These are phyloP conservation scores for Backusella morwellensis DNA, from an alignment of 192 early-diverging fungal species.

Conservation along the genomic window DNA sequence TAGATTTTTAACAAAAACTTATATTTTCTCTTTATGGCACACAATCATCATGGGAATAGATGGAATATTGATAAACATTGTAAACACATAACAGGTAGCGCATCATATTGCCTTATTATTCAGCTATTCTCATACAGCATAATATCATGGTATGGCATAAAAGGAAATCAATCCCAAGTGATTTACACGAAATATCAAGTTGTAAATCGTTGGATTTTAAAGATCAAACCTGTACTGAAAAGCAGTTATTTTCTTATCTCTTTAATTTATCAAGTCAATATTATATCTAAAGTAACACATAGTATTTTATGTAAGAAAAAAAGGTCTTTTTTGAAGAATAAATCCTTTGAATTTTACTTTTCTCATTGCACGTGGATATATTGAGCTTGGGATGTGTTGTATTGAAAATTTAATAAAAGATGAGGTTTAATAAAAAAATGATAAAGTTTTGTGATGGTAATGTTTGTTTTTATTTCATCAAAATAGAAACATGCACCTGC, in stretches of 20 bases:
- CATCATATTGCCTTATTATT: neutral
- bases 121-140: neutral
- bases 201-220: neutral
- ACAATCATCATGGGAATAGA: conserved; percentile 4
- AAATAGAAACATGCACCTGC: neutral
- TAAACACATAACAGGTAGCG: neutral
- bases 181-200: conserved; percentile 4
- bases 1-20: neutral
- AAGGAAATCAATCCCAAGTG: neutral
- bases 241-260: neutral
- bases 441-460: neutral
- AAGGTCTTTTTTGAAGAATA: neutral
- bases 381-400: neutral
- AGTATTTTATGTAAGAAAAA: neutral
- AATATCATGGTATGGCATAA: neutral
- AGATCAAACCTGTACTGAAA: neutral
- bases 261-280: neutral
- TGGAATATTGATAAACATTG: neutral
- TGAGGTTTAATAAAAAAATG: neutral
- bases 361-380: neutral
- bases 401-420: neutral
- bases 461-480: neutral
- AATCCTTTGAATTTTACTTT: neutral
- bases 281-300: neutral
- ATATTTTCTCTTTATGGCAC: neutral